Evolutionary conservation across 2,329 filamentous ascomycete species (phyloP), one percentile per base, ranked within the genome.

Genomic region (Aspergillus ibericus): DNA sequence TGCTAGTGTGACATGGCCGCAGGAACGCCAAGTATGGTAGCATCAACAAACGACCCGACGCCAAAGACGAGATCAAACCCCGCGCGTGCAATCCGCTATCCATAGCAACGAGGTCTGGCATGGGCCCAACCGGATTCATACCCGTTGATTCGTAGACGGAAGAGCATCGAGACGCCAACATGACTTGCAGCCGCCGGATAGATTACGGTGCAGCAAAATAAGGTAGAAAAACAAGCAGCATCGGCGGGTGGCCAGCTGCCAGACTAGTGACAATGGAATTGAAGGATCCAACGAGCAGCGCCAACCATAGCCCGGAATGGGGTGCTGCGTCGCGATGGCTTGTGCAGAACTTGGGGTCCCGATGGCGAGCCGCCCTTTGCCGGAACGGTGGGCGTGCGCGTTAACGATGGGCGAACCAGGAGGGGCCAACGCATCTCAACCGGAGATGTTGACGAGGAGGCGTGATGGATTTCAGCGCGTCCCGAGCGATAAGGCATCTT

Each of bases 361-460:
- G 42, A 25, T 53, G 59, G 56, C 61, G 61, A 61, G 57, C 61
- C 60, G 64, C 64, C 61, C 56, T 40, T 47, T 57, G 56, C 47
- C 60, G 15, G 32, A 46, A 42, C 42, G 56, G 59, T 53, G 50
- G 55, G 59, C 51, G 58, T 55, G 56, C 59, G 66, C 63, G 59
- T 61, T 58, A 63, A 61, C 51, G 47, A 53, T 54, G 52, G 51
- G 55, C 59, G 56, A 67, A 66, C 59, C 61, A 63, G 44, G 54
- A 63, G 47, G 46, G 52, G 35, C 54, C 36, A 34, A 54, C 51
- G 35, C 32, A 38, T 50, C 18, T 46, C 29, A 12, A 12, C 29
- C 25, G 40, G 40, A 49, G 53, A 35, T 59, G 55, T 46, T 58
- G 53, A 47, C n/a, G 56, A 47, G 48, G 53, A 15, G 47, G 32